A percentile compares a stretch with the other conserved stretches of the same genome.
These are phyloP conservation scores for Sporothrix variecibatus DNA, from an alignment of 2,329 filamentous ascomycete genomes.

Conservation along the genomic window DNA sequence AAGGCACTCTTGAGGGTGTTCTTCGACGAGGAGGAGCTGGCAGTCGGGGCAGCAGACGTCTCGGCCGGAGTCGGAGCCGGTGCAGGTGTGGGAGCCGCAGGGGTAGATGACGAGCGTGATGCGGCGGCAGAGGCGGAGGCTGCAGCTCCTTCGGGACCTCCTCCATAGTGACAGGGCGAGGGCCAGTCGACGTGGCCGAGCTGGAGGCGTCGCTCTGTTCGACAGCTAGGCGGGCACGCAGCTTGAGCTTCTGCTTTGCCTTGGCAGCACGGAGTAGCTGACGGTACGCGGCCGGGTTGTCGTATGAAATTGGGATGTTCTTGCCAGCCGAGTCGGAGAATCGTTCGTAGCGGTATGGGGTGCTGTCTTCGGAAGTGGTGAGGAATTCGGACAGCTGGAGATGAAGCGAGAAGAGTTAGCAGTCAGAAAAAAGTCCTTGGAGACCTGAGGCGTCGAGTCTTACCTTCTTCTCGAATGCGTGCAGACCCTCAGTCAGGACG, in stretches of 20 bases:
- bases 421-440: background rate
- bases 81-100: background rate
- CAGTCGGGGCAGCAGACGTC: background rate
- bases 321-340: constrained; percentile 89
- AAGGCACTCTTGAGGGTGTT: background rate
- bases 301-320: constrained; percentile 76
- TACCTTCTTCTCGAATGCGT: constrained; percentile 81
- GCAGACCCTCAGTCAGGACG: constrained; percentile 66
- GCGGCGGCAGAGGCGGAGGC: constrained; percentile 23
- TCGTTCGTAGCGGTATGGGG: constrained; percentile 75
- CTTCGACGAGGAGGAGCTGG: background rate
- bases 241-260: constrained; percentile 95
- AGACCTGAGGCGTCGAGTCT: constrained; percentile 40
- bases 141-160: constrained; percentile 44
- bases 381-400: constrained; percentile 70
- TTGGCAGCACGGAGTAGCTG: constrained; percentile 95
- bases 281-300: constrained; percentile 85
- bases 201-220: background rate
- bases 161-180: constrained; percentile 49
- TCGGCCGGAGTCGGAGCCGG: background rate
- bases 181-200: constrained; percentile 15
- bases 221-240: constrained; percentile 61
- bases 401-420: background rate
- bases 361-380: constrained; percentile 58
- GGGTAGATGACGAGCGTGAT: constrained; percentile 11